Percentiles rank a stretch among this genome's conserved stretches.
Evolutionary conservation across 2,329 filamentous ascomycete genomes (phyloP).

Genomic region (Colletotrichum caudatum): DNA sequence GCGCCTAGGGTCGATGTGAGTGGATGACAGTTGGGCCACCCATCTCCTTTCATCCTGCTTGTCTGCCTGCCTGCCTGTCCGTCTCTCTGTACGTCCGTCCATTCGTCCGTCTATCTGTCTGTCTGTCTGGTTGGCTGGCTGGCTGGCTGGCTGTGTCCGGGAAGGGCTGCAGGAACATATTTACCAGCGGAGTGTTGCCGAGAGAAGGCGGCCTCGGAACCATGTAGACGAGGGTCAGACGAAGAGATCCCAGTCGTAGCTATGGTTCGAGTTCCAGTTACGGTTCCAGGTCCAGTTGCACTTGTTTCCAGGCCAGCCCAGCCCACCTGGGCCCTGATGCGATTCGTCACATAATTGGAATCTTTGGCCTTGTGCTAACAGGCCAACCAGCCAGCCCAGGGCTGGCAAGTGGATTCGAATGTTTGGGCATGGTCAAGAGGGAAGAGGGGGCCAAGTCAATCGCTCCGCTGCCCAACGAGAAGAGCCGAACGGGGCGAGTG

Average conservation of each 20-base stretch:
- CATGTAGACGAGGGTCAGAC: constrained; percentile 37
- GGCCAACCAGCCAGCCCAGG: constrained; percentile 2
- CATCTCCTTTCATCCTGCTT: constrained; percentile 19
- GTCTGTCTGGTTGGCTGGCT: constrained; percentile 18
- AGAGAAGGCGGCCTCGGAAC: constrained; percentile 36
- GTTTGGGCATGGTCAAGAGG: constrained; percentile 19
- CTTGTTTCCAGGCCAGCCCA: constrained; percentile 32
- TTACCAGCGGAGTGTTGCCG: constrained; percentile 37
- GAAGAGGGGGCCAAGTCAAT: constrained; percentile 8
- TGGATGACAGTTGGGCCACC: constrained; percentile 11
- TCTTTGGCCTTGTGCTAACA: constrained; percentile 4
- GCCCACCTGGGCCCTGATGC: constrained; percentile 24
- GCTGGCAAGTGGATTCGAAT: constrained; percentile 25
- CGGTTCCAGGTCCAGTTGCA: constrained; percentile 21
- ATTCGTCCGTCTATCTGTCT: too few relatives aligned
- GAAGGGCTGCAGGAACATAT: constrained; percentile 31
- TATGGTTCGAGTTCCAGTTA: constrained; percentile 5
- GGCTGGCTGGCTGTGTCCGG: constrained; percentile 23
- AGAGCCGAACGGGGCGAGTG: constrained; percentile 9
- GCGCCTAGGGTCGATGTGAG: constrained; percentile 2
- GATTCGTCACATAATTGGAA: constrained; percentile 31
- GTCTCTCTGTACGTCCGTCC: too few relatives aligned
- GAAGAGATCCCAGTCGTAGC: constrained; percentile 32
- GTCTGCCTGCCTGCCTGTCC: background rate
- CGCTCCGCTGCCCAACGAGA: constrained; percentile 13